Conservation (phyloP, 2,329 filamentous ascomycete species). For the Fusarium mundagurra region DNA sequence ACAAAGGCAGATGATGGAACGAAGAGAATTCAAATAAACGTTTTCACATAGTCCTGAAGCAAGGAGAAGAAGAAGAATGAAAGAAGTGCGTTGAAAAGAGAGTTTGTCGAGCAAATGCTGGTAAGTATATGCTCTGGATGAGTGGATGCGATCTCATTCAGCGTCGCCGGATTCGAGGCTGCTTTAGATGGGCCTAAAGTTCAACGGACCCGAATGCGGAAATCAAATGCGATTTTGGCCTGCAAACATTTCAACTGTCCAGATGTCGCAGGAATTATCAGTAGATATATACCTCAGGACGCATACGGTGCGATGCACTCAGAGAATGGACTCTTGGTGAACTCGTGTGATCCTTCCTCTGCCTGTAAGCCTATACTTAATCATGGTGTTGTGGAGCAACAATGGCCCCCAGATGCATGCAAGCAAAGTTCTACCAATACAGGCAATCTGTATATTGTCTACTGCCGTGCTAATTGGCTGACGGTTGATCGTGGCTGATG, state of each 20-base stretch:
- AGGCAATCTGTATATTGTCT: constrained; percentile 11
- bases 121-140: constrained; percentile 17
- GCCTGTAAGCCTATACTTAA: constrained; percentile 5
- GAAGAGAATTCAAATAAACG: constrained; percentile 3
- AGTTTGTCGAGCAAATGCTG: constrained; percentile 31
- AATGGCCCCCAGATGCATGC: constrained; percentile 28
- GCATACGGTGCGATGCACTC: constrained; percentile 24
- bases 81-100: constrained; percentile 4
- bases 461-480: constrained; percentile 12
- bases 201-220: constrained; percentile 32
- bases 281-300: constrained; percentile 27
- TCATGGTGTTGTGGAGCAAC: constrained; percentile 32
- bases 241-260: constrained; percentile 23
- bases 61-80: background rate
- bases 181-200: constrained; percentile 26
- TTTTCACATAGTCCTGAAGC: constrained; percentile 33
- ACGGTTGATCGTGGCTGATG: constrained; percentile 10
- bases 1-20: constrained; percentile 25
- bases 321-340: background rate
- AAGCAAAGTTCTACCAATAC: constrained; percentile 13
- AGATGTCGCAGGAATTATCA: constrained; percentile 8
- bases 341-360: constrained; percentile 8
- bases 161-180: constrained; percentile 29
- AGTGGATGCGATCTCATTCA: constrained; percentile 18
- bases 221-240: constrained; percentile 23